phyloP scores from a whole-genome alignment of 108 stramenopile genomes.

The Cylindrotheca closterium region DNA sequence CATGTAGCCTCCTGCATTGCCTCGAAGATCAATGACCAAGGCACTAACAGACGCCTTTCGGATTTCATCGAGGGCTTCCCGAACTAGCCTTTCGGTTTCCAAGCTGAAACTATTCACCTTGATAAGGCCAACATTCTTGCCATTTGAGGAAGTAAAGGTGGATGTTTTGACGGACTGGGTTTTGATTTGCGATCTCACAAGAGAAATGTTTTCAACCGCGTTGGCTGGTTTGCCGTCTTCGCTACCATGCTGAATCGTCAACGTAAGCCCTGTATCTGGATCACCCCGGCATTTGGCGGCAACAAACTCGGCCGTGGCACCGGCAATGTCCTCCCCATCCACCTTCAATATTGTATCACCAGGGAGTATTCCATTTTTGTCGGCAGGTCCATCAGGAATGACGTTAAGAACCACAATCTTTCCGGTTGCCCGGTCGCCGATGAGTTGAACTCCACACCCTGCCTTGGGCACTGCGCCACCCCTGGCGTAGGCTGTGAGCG shows the following conservation, averaged over 20 bases:
- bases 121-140: constrained; percentile 34
- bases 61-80: constrained; percentile 30
- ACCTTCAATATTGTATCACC: constrained; percentile 46
- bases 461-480: constrained; percentile 1
- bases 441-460: constrained; percentile 58
- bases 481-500: constrained; percentile 9
- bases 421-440: constrained; percentile 31
- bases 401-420: constrained; percentile 40
- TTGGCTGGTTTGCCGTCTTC: constrained; percentile 6
- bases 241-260: constrained; percentile 27
- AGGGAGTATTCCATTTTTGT: constrained; percentile 29
- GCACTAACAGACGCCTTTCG: constrained; percentile 2
- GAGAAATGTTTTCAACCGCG: not conserved
- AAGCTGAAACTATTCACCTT: constrained; percentile 44
- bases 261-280: constrained; percentile 25
- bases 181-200: constrained; percentile 29
- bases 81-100: constrained; percentile 39
- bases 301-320: constrained; percentile 45
- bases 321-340: constrained; percentile 42
- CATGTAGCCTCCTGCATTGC: constrained; percentile 67
- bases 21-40: constrained; percentile 51
- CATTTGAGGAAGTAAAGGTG: constrained; percentile 14
- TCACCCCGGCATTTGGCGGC: constrained; percentile 54
- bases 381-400: constrained; percentile 40
- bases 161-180: constrained; percentile 24